Conservation (phyloP, 2,329 filamentous ascomycete genomes). For the Penicillium sp. region DNA sequence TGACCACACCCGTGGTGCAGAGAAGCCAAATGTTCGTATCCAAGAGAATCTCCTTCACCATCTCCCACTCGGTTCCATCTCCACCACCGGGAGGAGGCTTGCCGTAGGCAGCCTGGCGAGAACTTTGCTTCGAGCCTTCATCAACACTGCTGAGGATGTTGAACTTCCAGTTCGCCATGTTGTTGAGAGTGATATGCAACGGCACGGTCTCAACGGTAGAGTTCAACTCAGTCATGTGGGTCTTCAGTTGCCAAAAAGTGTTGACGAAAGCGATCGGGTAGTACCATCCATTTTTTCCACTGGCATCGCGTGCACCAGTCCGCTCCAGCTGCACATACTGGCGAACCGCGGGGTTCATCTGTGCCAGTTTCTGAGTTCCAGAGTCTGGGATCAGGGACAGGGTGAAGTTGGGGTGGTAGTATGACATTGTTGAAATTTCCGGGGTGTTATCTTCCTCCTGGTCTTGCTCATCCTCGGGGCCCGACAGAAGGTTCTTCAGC, state of each 20-base stretch:
- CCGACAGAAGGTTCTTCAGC: slow-evolving; percentile 76
- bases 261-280: slow-evolving; percentile 88
- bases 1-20: slow-evolving; percentile 78
- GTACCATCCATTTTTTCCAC: slow-evolving; percentile 91
- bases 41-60: slow-evolving; percentile 92
- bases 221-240: slow-evolving; percentile 89
- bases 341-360: slow-evolving; percentile 70
- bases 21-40: slow-evolving; percentile 93
- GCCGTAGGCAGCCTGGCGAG: slow-evolving; percentile 74
- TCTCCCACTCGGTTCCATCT: slow-evolving; percentile 91
- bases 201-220: slow-evolving; percentile 81
- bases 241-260: slow-evolving; percentile 93
- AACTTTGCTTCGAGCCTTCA: slow-evolving; percentile 79
- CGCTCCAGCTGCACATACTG: slow-evolving; percentile 78
- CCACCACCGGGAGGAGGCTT: slow-evolving; percentile 71
- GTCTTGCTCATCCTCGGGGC: slow-evolving; percentile 51
- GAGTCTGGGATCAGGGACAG: slow-evolving; percentile 81
- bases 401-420: slow-evolving; percentile 94
- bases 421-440: slow-evolving; percentile 73
- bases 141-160: slow-evolving; percentile 80
- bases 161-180: slow-evolving; percentile 87
- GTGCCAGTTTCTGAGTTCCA: slow-evolving; percentile 66
- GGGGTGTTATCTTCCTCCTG: slow-evolving; percentile 56
- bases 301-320: slow-evolving; percentile 76
- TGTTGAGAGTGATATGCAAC: slow-evolving; percentile 78